Percentiles rank a stretch among this genome's conserved stretches.
These are phyloP conservation scores for Gomphus bonarii DNA, from an alignment of 1,284 basidiomycete genomes.

Conservation along the genomic window DNA sequence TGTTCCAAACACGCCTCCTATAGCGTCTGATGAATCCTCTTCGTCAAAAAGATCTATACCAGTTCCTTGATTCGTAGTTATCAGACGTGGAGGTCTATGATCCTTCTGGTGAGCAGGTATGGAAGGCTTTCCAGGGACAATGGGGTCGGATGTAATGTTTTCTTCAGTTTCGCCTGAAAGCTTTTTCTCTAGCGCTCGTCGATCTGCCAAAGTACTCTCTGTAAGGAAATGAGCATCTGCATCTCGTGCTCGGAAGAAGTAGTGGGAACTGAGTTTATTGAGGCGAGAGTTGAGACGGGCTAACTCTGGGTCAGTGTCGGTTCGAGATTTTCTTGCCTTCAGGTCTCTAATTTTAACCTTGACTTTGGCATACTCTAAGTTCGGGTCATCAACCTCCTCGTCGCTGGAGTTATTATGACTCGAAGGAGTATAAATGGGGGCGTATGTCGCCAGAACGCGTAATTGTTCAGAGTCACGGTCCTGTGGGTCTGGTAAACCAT, in stretches of 20 bases:
- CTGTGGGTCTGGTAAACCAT: conserved; percentile 9
- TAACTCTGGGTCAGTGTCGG: conserved; percentile 27
- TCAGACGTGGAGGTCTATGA: not conserved
- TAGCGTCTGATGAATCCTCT: conserved; percentile 35
- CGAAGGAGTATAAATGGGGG: not conserved
- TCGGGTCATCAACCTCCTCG: conserved; percentile 41
- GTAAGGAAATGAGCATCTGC: conserved; percentile 50
- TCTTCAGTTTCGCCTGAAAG: not conserved
- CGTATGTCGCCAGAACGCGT: conserved; percentile 2
- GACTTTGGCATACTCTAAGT: conserved; percentile 48
- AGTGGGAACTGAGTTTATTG: conserved; percentile 48
- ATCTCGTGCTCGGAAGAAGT: conserved; percentile 67
- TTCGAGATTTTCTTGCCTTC: conserved; percentile 23
- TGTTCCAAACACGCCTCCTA: conserved; percentile 62
- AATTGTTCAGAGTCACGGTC: not conserved
- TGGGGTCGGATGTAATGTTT: not conserved
- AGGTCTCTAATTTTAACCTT: conserved; percentile 43
- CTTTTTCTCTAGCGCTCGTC: conserved; percentile 7
- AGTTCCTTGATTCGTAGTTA: not conserved
- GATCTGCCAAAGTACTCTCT: conserved; percentile 45
- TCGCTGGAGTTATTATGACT: conserved; percentile 9
- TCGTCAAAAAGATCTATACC: conserved; percentile 39
- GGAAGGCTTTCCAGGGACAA: not conserved
- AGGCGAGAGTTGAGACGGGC: conserved; percentile 41
- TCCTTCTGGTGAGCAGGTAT: not conserved